These are phyloP conservation scores for Rhazya stricta DNA, from an alignment of 257 asterid genomes.

Conservation along the genomic window DNA sequence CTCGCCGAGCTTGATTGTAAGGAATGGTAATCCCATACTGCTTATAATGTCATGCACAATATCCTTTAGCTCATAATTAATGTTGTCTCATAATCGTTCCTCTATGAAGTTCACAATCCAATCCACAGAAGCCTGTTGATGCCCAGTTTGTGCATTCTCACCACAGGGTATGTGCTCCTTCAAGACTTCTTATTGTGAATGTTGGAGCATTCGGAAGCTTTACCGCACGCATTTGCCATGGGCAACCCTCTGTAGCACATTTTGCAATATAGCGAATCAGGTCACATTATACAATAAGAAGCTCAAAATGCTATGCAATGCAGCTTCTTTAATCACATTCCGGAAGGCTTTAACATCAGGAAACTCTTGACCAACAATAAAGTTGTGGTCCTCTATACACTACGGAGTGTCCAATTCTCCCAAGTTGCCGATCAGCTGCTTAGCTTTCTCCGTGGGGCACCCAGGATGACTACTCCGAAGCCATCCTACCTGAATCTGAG, in stretches of 20 bases:
- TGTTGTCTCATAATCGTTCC: conserved; percentile 53
- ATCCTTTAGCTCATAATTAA: conserved; percentile 73
- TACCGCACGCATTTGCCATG: conserved; percentile 79
- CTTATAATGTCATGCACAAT: conserved; percentile 54
- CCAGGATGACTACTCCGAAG: too few relatives aligned
- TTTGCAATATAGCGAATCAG: conserved; percentile 72
- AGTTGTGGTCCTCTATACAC: conserved; percentile 46
- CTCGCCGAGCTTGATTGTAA: conserved; percentile 83
- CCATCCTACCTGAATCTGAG: too few relatives aligned
- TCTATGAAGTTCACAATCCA: conserved; percentile 79
- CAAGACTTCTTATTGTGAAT: conserved; percentile 59
- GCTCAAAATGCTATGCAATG: conserved; percentile 83
- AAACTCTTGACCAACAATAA: conserved; percentile 62
- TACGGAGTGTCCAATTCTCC: background rate
- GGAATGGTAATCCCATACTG: conserved; percentile 78
- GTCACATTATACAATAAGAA: too few relatives aligned
- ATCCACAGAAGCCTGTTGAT: conserved; percentile 78
- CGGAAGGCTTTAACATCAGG: conserved; percentile 72
- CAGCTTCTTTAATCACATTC: conserved; percentile 63
- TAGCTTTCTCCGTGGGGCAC: too few relatives aligned
- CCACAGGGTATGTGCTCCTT: conserved; percentile 60
- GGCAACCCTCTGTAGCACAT: conserved; percentile 71
- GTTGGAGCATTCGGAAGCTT: conserved; percentile 67
- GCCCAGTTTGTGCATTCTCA: conserved; percentile 55
- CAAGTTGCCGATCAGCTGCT: too few relatives aligned